Evolutionary conservation across 768 basidiomycete species (phyloP), one percentile per base, ranked within the genome.

Genomic region (Suillus spraguei): DNA sequence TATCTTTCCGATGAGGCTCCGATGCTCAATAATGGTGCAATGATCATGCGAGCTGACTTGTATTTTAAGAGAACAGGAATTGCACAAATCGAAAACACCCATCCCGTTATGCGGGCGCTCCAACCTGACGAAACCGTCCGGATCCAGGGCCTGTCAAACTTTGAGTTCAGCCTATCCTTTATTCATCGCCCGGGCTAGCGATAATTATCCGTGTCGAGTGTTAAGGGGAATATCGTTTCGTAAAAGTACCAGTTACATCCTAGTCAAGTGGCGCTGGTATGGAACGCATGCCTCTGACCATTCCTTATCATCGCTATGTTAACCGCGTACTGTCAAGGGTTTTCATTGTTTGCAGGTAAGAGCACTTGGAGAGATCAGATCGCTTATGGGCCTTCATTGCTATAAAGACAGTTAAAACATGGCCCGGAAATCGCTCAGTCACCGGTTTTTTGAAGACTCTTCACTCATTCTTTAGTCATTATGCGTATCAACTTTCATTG

Each of bases 161-260:
- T 58, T 58, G 38, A 41, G 38, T 56, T 11, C 36, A 39, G 36
- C 22, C 16, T 58, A 28, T 41, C 24, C 24, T 58, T 58, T 41
- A 17, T 56, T 17, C 24, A 28, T 39, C 22, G 36, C 22, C 16
- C 16, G 10, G 9, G 10, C 56, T 20, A 7, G 24, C 38, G 9
- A 41, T 13, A 20, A 28, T 28, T 2, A 39, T 41, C 56, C 32
- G 20, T 13, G 17, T 20, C 28, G 17, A 41, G 17, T 32, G 9
- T 24, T 39, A 28, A 28, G 38, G 38, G 39, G 38, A 10, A 55
- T 10, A 28, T 28, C 5, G 28, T 32, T 58, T 17, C 17, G 14
- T 36, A 58, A 58, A 20, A 28, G 32, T 32, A 35, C 50, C 28
- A 53, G n/a, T 22, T 16, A 17, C 36, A 24, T 56, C 10, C 32